A percentile compares a stretch with the other conserved stretches of the same genome.
Evolutionary conservation across 1,284 basidiomycete species (phyloP).

Genomic region (Fistulinella cinereoalba): DNA sequence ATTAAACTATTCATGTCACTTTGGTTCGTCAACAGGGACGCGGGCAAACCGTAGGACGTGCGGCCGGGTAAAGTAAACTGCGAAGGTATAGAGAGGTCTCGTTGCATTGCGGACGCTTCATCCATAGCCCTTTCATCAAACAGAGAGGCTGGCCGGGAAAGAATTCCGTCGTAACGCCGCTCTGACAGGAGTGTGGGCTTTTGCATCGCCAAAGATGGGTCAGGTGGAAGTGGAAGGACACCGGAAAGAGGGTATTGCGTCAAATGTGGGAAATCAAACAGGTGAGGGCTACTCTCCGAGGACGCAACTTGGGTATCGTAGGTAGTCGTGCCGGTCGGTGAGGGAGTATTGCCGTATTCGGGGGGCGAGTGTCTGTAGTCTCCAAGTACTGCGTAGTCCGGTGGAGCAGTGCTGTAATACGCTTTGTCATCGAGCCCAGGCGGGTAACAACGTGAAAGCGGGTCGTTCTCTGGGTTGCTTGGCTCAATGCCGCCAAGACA

Average conservation of each 20-base stretch:
- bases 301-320: slow-evolving; percentile 12
- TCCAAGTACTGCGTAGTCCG: slow-evolving; percentile 13
- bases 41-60: slow-evolving; percentile 1
- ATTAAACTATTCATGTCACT: background rate
- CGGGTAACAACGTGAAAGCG: slow-evolving; percentile 4
- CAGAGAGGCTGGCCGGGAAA: slow-evolving; percentile 9
- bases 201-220: slow-evolving; percentile 8
- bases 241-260: slow-evolving; percentile 30
- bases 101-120: slow-evolving; percentile 5
- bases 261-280: slow-evolving; percentile 29
- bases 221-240: slow-evolving; percentile 15
- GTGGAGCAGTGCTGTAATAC: slow-evolving; percentile 8
- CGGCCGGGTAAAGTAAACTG: background rate
- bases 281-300: slow-evolving; percentile 17
- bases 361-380: slow-evolving; percentile 13
- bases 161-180: slow-evolving; percentile 12
- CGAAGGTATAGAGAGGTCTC: background rate
- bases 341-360: slow-evolving; percentile 12
- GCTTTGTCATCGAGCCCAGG: slow-evolving; percentile 9
- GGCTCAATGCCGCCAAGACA: slow-evolving; percentile 27
- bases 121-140: slow-evolving; percentile 7
- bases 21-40: slow-evolving; percentile 6
- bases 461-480: slow-evolving; percentile 11
- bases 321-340: slow-evolving; percentile 10
- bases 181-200: slow-evolving; percentile 10